Evolutionary conservation across 148 eudicot species (phyloP), one percentile per base, ranked within the genome.

Genomic region (Chenopodium suecicum): DNA sequence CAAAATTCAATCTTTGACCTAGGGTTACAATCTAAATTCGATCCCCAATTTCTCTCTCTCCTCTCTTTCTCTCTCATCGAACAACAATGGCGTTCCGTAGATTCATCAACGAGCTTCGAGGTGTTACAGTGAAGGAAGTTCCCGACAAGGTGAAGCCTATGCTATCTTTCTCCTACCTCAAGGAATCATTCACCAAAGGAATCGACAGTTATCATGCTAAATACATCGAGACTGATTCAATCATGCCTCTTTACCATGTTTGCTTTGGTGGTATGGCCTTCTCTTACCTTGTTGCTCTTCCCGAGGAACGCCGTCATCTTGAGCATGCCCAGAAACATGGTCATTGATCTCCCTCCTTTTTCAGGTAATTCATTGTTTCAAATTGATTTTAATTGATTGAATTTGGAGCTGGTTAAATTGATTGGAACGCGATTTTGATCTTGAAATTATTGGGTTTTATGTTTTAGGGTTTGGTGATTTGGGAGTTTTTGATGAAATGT

Each of bases 281-380:
- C 86, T 94, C 98, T 78, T 94, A 92, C 86, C 97, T 94, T 60
- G 93, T 92, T 19, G 97, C 97, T 64, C 92, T 94, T 29, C 98
- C 98, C 47, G 98, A 94, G 87, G 98, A 94, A 87, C 97, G 97
- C 13, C 97, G 98, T 50, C 98, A 94, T 79, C 97, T 94, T 56
- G 87, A 90, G 84, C 94, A 93, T 79, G 92, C 89, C 81, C 82
- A 89, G 83, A 84, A 92, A 76, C 87, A 89, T 66, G 91, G 85
- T 31, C 82, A 73, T 46, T 80, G 82, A 80, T 71, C 23, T 23
- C 25, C 74, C 62, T 48, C 58, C 75, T 41, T 70, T 14, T 32
- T 69, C 66, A 20, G 66, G 66, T 62, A 12, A 62, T 62, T 23
- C 10, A n/a, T 62, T 9, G 7, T 62, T 20, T 62, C 2, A 4